Evolutionary conservation across 331 rosid genomes (phyloP), one percentile per base, ranked within the genome.

Genomic region (Prunus yedoensis): DNA sequence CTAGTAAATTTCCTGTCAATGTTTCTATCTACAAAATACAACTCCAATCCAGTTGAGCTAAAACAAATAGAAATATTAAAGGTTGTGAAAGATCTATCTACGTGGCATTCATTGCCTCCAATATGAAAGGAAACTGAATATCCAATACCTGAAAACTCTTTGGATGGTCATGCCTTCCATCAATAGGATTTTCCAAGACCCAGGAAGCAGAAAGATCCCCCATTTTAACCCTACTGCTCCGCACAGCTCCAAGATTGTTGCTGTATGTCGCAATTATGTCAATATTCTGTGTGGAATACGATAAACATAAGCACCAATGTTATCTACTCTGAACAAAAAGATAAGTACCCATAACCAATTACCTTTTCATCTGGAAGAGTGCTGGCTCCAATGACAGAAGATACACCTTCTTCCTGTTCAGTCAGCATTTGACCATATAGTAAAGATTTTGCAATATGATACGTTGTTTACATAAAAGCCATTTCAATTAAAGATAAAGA

Each of bases 121-220:
- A n/a, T 27, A 25, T n/a, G 8, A 73, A 12, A 2, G 0, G 67
- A 46, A 52, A 15, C 20, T 53, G 30, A 54, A 17, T 75, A 64
- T 21, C 53, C 70, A 63, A 69, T 87, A 94, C 97, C 97, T 86
- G 84, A 54, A 89, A 79, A 77, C 65, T 85, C 84, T 68, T 79
- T 75, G 87, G 84, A 81, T 72, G 88, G n/a, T 74, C 89, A 74
- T 70, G 77, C 73, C 73, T 79, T 43, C 77, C 87, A 82, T 83
- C 81, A 77, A 50, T 70, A 68, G 94, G 91, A 76, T 89, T 89
- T 86, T 94, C 95, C 93, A 91, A 85, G 45, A 90, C 86, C 98
- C 98, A 94, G 32, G 98, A 94, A 78, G 92, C 86, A 32, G 98
- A 94, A 27, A 94, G 76, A 76, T 87, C 92, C 62, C 85, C 88